Conservation (phyloP, 1,284 basidiomycete genomes). For the Irpex sp. region DNA sequence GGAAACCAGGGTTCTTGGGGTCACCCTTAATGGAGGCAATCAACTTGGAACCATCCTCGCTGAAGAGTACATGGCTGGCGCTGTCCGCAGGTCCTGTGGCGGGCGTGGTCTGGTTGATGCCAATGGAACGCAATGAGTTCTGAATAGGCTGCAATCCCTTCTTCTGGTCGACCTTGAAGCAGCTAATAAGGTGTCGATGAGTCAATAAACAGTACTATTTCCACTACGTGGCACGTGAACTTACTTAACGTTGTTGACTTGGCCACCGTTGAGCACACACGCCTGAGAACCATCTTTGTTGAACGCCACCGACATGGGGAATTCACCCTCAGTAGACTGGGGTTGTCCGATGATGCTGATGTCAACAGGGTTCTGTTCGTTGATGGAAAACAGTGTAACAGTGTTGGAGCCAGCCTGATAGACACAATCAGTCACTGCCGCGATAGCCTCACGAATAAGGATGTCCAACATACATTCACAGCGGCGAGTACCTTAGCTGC, state of each 20-base stretch:
- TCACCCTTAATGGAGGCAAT: conserved; percentile 45
- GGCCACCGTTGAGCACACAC: conserved; percentile 45
- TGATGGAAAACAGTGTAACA: conserved; percentile 41
- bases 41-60: conserved; percentile 38
- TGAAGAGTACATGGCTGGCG: conserved; percentile 42
- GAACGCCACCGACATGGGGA: conserved; percentile 45
- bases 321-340: conserved; percentile 41
- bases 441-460: neutral
- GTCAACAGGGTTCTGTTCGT: conserved; percentile 37
- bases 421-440: neutral
- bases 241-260: conserved; percentile 43
- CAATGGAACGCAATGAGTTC: conserved; percentile 38
- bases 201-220: neutral
- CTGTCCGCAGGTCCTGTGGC: conserved; percentile 34
- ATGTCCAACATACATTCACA: conserved; percentile 35
- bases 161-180: conserved; percentile 38
- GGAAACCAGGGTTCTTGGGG: conserved; percentile 35
- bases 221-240: conserved; percentile 1
- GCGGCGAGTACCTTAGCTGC: conserved; percentile 37
- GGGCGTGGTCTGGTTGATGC: conserved; percentile 44
- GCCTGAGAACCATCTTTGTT: conserved; percentile 36
- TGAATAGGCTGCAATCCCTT: conserved; percentile 35
- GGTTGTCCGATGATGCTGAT: conserved; percentile 40
- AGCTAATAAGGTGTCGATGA: conserved; percentile 26
- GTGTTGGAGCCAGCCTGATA: conserved; percentile 44